Evolutionary conservation across 306 rosid species (phyloP).

Genomic region (Styphnolobium japonicum): DNA sequence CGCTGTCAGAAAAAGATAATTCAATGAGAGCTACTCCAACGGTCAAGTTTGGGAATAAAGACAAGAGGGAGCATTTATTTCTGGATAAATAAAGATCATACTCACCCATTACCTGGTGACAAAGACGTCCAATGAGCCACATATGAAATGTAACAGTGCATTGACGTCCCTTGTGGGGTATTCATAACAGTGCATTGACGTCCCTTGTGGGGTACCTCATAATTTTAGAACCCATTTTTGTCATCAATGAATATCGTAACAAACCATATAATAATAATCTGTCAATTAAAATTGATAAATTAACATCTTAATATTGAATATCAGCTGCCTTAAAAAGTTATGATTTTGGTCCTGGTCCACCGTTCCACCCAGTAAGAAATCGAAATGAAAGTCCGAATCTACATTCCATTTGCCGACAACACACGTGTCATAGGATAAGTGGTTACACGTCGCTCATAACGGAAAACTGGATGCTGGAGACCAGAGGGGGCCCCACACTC

Average conservation of each 20-base stretch:
- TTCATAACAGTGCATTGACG: neutral
- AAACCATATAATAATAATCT: neutral
- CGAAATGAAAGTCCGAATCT: neutral
- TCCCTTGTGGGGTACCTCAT: neutral
- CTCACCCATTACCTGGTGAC: neutral
- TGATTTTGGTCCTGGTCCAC: too few relatives aligned
- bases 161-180: neutral
- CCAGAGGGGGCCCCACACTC: conserved; percentile 28
- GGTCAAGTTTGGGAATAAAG: neutral
- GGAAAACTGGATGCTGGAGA: conserved; percentile 4
- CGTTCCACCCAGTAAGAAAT: neutral
- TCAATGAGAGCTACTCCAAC: neutral
- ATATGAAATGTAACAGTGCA: neutral
- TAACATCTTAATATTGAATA: too few relatives aligned
- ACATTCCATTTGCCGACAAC: conserved; percentile 19
- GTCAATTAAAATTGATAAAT: too few relatives aligned
- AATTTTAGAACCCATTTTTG: neutral
- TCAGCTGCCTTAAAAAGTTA: too few relatives aligned
- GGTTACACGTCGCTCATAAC: conserved; percentile 14
- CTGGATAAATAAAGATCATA: neutral
- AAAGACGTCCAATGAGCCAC: neutral
- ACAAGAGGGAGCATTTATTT: neutral
- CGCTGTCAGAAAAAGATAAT: neutral
- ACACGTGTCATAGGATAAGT: neutral
- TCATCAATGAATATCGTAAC: neutral